Base-by-base conservation (phyloP, 1,139 yeast species). In the Williopsis jadinii region DNA sequence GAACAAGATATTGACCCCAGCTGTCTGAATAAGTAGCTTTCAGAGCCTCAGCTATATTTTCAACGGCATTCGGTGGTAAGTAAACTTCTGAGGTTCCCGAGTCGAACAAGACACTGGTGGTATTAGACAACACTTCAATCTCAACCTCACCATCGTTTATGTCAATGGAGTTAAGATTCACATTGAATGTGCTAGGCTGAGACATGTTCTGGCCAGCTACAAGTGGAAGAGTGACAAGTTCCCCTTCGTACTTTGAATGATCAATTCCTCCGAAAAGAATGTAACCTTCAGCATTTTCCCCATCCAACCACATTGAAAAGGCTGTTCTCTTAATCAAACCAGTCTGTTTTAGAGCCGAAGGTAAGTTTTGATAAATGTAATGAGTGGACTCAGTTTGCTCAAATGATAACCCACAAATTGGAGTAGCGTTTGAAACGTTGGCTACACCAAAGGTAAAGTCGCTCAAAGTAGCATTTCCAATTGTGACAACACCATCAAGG, bases 181-280 rank as follows among this genome's bases (percentile, higher is more conserved):
- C 38, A 34, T 42, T 32, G 29, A 42, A 42, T n/a, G 45, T 39
- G 34, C 36, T 34, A 30, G 45, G 42, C 13, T 39, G 19, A 2
- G n/a, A n/a, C 12, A 28, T 3, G 10, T 41, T 42, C 8, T 37
- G 9, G 2, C 14, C 28, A 1, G 37, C 38, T 24, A 43, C 51
- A 40, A 42, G 12, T 28, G 45, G 45, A 2, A 42, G 28, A 8
- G 40, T 29, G 13, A 37, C 40, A 28, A 42, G 31, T 5, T 34
- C 34, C 19, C 42, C 45, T 11, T 63, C 43, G 52, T 71, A 75
- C 51, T 71, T 73, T 41, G 68, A 57, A 41, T 66, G 70, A 51
- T 80, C 84, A 37, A 75, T 67, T 28, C 75, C 83, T 41, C 83
- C 83, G 55, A 77, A 76, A 35, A 77, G 54, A 32, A 77, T 60